These are phyloP conservation scores for Colletotrichum godetiae DNA, from an alignment of 2,329 filamentous ascomycete genomes.

Conservation along the genomic window DNA sequence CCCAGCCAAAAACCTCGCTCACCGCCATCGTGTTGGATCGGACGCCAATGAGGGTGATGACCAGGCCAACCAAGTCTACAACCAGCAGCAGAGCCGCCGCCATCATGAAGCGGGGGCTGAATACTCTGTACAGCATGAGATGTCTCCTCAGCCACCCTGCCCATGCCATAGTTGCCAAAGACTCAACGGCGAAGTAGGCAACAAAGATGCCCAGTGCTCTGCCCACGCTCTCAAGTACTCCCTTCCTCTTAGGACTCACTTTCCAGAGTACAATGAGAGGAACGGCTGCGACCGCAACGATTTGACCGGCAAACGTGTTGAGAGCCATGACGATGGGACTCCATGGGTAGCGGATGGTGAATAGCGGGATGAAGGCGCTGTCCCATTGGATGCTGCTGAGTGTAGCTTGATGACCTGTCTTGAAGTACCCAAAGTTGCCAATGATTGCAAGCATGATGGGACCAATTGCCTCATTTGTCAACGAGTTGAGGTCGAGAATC, in stretches of 20 bases:
- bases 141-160: slow-evolving; percentile 88
- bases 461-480: slow-evolving; percentile 79
- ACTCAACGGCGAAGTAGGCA: slow-evolving; percentile 84
- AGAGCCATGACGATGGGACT: slow-evolving; percentile 82
- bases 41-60: slow-evolving; percentile 79
- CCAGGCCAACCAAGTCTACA: slow-evolving; percentile 79
- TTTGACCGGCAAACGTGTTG: slow-evolving; percentile 91
- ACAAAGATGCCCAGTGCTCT: slow-evolving; percentile 80
- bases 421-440: slow-evolving; percentile 96
- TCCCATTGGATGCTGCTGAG: slow-evolving; percentile 96
- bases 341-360: slow-evolving; percentile 88
- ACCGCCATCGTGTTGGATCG: slow-evolving; percentile 83
- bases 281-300: slow-evolving; percentile 82
- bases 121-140: slow-evolving; percentile 96
- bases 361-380: slow-evolving; percentile 88
- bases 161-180: slow-evolving; percentile 89
- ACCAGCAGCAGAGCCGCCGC: slow-evolving; percentile 77
- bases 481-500: slow-evolving; percentile 68
- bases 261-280: slow-evolving; percentile 92
- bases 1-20: slow-evolving; percentile 89
- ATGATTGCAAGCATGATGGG: slow-evolving; percentile 88
- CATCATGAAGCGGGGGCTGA: slow-evolving; percentile 90
- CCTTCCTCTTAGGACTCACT: slow-evolving; percentile 78
- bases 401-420: slow-evolving; percentile 94
- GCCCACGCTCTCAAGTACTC: slow-evolving; percentile 76